Conservation (phyloP, 73 alveolate genomes). For the Tetrahymena borealis region DNA sequence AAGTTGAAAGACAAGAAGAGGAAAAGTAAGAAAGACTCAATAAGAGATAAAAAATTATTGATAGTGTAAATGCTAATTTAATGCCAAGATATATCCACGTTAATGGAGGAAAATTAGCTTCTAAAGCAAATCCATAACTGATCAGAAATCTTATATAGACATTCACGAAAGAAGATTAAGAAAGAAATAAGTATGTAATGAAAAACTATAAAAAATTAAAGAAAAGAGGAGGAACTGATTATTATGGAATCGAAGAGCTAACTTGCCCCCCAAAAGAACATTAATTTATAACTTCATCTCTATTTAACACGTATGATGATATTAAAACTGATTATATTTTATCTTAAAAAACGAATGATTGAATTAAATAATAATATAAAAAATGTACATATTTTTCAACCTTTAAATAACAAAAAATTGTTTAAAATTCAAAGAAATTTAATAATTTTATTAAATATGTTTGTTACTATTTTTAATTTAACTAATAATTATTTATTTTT, state of each 20-base stretch:
- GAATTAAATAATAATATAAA: too few species aligned
- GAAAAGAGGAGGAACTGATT: neutral
- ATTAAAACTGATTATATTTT: neutral
- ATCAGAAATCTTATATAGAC: neutral
- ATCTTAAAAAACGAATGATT: neutral
- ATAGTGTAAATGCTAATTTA: neutral
- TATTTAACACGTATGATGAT: neutral
- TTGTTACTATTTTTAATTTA: too few species aligned
- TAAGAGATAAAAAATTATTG: neutral
- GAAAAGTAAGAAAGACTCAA: neutral
- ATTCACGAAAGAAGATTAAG: neutral
- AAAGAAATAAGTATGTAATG: neutral
- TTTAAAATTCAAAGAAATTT: too few species aligned
- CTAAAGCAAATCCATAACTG: neutral
- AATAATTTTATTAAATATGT: too few species aligned
- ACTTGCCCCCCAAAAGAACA: neutral
- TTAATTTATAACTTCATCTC: neutral
- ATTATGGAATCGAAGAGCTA: neutral
- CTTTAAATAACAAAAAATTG: too few species aligned
- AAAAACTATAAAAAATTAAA: neutral
- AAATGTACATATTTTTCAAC: too few species aligned
- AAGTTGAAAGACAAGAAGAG: neutral
- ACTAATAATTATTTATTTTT: too few species aligned
- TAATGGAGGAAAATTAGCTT: neutral
- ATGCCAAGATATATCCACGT: neutral